Evolutionary conservation across 2,329 filamentous ascomycete genomes (phyloP).

Genomic region (Blumeriella jaapii): DNA sequence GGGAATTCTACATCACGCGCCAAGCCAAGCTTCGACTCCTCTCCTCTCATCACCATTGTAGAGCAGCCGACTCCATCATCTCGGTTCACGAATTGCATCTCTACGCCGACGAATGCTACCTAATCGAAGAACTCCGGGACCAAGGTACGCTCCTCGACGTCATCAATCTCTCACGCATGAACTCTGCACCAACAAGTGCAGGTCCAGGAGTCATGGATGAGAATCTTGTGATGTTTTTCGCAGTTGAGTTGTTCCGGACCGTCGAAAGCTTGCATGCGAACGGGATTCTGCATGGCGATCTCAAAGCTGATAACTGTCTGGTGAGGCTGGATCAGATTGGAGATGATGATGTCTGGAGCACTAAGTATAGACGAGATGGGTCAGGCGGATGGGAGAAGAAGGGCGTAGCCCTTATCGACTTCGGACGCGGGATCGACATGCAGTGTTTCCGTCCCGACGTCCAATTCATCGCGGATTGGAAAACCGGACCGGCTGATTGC

Average conservation of each 20-base stretch:
- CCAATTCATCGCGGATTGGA: slow-evolving; percentile 93
- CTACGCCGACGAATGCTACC: slow-evolving; percentile 79
- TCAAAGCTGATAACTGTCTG: slow-evolving; percentile 93
- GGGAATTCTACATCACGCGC: slow-evolving; percentile 96
- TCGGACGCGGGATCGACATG: slow-evolving; percentile 92
- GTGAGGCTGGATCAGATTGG: slow-evolving; percentile 60
- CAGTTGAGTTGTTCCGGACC: slow-evolving; percentile 80
- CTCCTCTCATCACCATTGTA: slow-evolving; percentile 56
- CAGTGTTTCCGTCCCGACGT: slow-evolving; percentile 64
- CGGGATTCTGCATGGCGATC: slow-evolving; percentile 76
- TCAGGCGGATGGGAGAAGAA: slow-evolving; percentile 67
- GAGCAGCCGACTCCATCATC: slow-evolving; percentile 67
- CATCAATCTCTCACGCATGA: slow-evolving; percentile 72
- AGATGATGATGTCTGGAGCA: slow-evolving; percentile 37
- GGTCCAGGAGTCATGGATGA: slow-evolving; percentile 70
- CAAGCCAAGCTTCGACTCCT: slow-evolving; percentile 67
- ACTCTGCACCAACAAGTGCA: slow-evolving; percentile 36
- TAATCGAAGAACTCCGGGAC: slow-evolving; percentile 76
- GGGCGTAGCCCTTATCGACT: slow-evolving; percentile 83
- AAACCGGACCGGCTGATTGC: slow-evolving; percentile 76
- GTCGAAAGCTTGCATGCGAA: slow-evolving; percentile 76
- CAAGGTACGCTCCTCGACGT: slow-evolving; percentile 93
- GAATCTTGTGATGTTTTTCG: slow-evolving; percentile 86
- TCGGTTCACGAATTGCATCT: slow-evolving; percentile 84
- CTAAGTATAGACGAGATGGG: slow-evolving; percentile 63